A percentile compares a stretch with the other conserved stretches of the same genome.
Conservation (phyloP, 257 asterid genomes). For the Ilex asprella region DNA sequence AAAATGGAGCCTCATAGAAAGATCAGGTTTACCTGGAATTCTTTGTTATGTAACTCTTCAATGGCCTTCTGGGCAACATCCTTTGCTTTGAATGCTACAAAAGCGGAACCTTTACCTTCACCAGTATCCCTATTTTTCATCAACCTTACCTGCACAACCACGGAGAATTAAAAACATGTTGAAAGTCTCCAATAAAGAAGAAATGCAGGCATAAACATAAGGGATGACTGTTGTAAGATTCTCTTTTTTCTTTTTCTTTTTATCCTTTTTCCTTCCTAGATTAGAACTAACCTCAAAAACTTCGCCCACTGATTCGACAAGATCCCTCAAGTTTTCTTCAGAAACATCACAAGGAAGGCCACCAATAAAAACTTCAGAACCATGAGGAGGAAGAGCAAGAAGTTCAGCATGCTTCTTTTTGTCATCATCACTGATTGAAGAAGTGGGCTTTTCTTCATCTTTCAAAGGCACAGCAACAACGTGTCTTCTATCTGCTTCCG, state of each 20-base stretch:
- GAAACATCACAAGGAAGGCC: constrained; percentile 81
- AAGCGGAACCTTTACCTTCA: constrained; percentile 94
- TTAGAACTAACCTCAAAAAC: constrained; percentile 58
- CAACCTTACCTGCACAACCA: constrained; percentile 57
- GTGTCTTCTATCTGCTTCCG: constrained; percentile 37
- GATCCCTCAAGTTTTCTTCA: constrained; percentile 74
- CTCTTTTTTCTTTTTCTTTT: not conserved
- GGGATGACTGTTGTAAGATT: no score
- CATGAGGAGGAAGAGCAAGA: constrained; percentile 86
- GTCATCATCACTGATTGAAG: constrained; percentile 32
- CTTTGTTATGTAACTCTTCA: constrained; percentile 71
- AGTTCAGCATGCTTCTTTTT: constrained; percentile 52
- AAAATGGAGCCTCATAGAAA: not conserved
- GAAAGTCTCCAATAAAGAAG: not conserved
- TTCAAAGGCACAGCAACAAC: constrained; percentile 27
- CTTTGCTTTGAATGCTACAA: constrained; percentile 61
- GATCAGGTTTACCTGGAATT: constrained; percentile 55
- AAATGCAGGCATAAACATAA: no score
- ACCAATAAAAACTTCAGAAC: constrained; percentile 90
- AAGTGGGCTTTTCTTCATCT: constrained; percentile 35
- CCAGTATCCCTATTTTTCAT: constrained; percentile 93
- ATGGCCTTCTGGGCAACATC: constrained; percentile 86
- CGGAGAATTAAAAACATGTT: not conserved
- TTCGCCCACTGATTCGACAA: constrained; percentile 76
- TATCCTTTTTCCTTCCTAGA: not conserved